Conservation (phyloP, 2,329 filamentous ascomycete genomes). For the Chaetomium sp. region DNA sequence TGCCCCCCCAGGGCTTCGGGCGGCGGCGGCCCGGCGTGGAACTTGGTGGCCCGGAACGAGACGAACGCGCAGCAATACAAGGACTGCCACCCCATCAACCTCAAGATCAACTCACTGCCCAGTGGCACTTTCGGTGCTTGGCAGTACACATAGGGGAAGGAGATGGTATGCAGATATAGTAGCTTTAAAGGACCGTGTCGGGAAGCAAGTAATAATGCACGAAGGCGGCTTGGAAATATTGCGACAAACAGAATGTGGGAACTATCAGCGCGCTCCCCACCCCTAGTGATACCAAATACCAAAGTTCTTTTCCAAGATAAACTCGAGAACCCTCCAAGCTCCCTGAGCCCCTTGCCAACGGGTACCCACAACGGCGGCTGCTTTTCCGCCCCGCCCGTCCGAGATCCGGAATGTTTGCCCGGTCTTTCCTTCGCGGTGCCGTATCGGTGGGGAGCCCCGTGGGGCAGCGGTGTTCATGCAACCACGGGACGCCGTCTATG, state of each 20-base stretch:
- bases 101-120: slow-evolving; percentile 36
- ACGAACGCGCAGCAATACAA: slow-evolving; percentile 33
- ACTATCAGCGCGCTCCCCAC: too few species aligned
- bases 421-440: too few species aligned
- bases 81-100: slow-evolving; percentile 37
- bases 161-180: neutral
- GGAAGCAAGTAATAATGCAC: neutral
- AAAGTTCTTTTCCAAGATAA: too few species aligned
- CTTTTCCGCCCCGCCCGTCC: neutral
- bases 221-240: too few species aligned
- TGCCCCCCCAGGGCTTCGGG: slow-evolving; percentile 37
- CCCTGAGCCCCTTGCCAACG: too few species aligned
- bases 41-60: slow-evolving; percentile 36
- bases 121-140: slow-evolving; percentile 35
- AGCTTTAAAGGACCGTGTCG: neutral
- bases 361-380: too few species aligned
- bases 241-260: too few species aligned
- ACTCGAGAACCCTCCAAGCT: too few species aligned
- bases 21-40: slow-evolving; percentile 33
- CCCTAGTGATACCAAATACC: too few species aligned
- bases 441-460: neutral
- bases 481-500: slow-evolving; percentile 24
- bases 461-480: neutral
- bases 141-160: slow-evolving; percentile 37
- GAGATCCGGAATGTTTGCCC: neutral